Evolutionary conservation across 768 basidiomycete species (phyloP).

Genomic region (Harrya chromipes): DNA sequence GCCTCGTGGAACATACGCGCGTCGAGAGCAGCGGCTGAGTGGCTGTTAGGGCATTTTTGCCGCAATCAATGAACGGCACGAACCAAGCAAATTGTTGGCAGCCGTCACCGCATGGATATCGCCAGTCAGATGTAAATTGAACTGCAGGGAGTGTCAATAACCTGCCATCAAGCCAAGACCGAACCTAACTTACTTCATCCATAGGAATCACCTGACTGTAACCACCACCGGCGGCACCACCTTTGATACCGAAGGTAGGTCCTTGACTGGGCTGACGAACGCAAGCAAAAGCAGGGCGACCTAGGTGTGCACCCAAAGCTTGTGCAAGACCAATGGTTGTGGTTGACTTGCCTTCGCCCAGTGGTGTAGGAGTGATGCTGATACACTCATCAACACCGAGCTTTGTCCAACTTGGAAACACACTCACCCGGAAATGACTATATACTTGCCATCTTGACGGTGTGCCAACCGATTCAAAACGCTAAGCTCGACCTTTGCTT

Average conservation of each 20-base stretch:
- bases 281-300: constrained; percentile 91
- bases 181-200: constrained; percentile 68
- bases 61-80: constrained; percentile 5
- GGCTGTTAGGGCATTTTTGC: constrained; percentile 1
- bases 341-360: constrained; percentile 98
- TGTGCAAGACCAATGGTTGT: constrained; percentile 97
- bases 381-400: not conserved
- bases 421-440: constrained; percentile 85
- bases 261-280: constrained; percentile 98
- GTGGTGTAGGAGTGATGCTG: constrained; percentile 93
- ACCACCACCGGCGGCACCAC: constrained; percentile 96
- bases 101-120: constrained; percentile 98
- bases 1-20: constrained; percentile 98
- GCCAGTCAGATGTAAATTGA: constrained; percentile 94
- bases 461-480: constrained; percentile 81
- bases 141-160: constrained; percentile 42
- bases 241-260: constrained; percentile 98
- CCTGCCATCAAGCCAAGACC: not conserved
- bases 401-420: not conserved
- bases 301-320: constrained; percentile 91
- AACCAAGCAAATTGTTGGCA: constrained; percentile 93
- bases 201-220: constrained; percentile 99
- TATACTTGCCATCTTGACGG: constrained; percentile 92
- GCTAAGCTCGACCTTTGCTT: constrained; percentile 93
- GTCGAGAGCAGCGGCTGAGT: constrained; percentile 88